A percentile compares a stretch with the other conserved stretches of the same genome.
Evolutionary conservation across 2,329 filamentous ascomycete genomes (phyloP).

Genomic region (Parascedosporium putredinis): DNA sequence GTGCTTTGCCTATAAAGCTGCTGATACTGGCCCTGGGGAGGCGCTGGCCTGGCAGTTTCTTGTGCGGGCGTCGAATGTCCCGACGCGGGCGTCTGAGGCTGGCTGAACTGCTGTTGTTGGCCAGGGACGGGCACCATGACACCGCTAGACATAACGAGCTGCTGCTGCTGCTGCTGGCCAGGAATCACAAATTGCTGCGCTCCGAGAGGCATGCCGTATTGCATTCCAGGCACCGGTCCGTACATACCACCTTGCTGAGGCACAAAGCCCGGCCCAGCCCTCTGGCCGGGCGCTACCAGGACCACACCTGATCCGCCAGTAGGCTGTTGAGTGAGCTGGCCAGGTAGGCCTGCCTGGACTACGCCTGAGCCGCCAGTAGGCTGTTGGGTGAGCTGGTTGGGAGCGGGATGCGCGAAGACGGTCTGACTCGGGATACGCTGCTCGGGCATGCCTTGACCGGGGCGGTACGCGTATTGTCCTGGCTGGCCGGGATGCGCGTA

Average conservation of each 20-base stretch:
- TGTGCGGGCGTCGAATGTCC: not conserved
- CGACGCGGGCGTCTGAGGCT: not conserved
- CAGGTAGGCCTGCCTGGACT: no score
- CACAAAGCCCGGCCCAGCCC: not conserved
- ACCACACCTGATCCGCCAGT: not conserved
- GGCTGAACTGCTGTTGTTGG: not conserved
- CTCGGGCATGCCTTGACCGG: not conserved
- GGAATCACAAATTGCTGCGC: not conserved
- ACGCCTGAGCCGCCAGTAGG: no score
- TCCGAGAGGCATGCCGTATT: not conserved
- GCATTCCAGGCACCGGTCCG: not conserved
- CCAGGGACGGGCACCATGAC: not conserved
- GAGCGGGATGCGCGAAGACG: no score
- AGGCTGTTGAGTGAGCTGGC: not conserved
- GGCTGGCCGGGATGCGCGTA: not conserved
- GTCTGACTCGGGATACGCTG: no score
- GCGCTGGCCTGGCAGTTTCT: not conserved
- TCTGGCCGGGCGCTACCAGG: not conserved
- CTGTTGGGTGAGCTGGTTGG: no score
- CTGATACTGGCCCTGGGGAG: not conserved
- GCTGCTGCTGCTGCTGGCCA: not conserved
- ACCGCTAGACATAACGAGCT: not conserved
- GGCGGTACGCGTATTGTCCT: not conserved
- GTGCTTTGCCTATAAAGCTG: not conserved
- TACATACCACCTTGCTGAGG: slow-evolving; percentile 1